Base-by-base conservation (phyloP, 163 green algal genomes). In the Trebouxia gelatinosa region DNA sequence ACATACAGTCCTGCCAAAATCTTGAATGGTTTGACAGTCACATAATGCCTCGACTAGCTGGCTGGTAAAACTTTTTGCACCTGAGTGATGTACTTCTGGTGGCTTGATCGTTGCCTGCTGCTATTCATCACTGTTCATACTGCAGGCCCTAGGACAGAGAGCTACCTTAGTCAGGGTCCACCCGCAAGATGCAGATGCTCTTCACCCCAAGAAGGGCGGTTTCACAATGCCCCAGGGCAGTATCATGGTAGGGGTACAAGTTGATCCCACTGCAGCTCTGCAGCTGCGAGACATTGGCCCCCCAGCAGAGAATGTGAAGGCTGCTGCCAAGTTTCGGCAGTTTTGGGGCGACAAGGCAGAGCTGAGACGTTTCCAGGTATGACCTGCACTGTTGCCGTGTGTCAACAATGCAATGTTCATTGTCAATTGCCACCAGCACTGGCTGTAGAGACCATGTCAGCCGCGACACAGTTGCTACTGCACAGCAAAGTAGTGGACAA, bases 261-360 rank as follows among this genome's bases (percentile, higher is more conserved):
- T 89, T 62, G 88, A 92, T 61, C 46, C 86, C 17, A 35, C 75
- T 23, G 61, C 76, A 28, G 85, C 86, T 1, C 58, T 80, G 29
- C 82, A 91, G 6, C 43, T 86, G 11, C 82, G 93, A 29, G 92
- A 97, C 79, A 78, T 94, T 4, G 91, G 92, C 21, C 92, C 92
- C 4, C n/a, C 87, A 32, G 88, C 90, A 4, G 89, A 96, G 70
- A 83, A 92, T 50, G 77, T 46, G 40, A 6, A 64, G 19, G 59
- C 68, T 26, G 87, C 93, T 3, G 75, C 59, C 0, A 70, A 65
- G 9, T 98, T 97, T 85, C 87, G 94, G 9, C 77, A 78, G 4
- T 96, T 98, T 75, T 98, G 94, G 94, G 94, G 93, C 67, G 78
- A 89, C 21, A 88, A 84, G 65, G 85, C 89, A 2, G 93, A 96